Conservation (phyloP, 2,329 filamentous ascomycete species). For the Penicillium griseofulvum region DNA sequence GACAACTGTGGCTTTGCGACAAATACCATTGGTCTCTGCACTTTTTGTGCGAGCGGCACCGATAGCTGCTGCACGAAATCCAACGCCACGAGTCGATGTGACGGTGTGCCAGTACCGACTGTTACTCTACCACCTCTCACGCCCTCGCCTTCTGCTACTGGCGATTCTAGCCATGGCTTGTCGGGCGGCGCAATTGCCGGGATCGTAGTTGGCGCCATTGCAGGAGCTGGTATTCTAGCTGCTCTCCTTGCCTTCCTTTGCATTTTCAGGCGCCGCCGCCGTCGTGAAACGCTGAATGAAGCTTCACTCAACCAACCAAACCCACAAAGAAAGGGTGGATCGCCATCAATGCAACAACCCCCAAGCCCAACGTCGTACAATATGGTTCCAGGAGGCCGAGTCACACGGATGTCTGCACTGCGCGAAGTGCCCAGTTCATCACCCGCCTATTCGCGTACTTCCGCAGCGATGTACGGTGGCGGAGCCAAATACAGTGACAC, state of each 20-base stretch:
- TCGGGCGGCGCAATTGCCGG: conserved; percentile 89
- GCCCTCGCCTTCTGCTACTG: conserved; percentile 55
- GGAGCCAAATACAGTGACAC: conserved; percentile 52
- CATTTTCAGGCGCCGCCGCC: conserved; percentile 56
- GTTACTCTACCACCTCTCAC: conserved; percentile 56
- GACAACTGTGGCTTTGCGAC: conserved; percentile 80
- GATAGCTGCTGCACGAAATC: conserved; percentile 92
- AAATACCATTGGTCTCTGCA: conserved; percentile 73
- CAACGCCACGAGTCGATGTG: conserved; percentile 69
- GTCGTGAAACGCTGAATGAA: conserved; percentile 58
- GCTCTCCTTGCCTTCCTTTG: conserved; percentile 61
- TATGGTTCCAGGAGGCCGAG: conserved; percentile 79
- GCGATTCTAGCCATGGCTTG: conserved; percentile 51
- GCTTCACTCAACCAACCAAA: conserved; percentile 89
- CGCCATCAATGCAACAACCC: conserved; percentile 45
- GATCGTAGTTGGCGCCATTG: conserved; percentile 77
- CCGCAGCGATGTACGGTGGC: conserved; percentile 49
- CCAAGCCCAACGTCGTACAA: conserved; percentile 59
- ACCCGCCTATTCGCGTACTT: conserved; percentile 54
- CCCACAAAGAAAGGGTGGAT: conserved; percentile 52
- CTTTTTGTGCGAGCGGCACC: conserved; percentile 87
- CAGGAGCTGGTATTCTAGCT: conserved; percentile 67
- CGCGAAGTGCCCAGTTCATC: conserved; percentile 70
- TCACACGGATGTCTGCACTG: conserved; percentile 92
- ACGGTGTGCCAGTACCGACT: conserved; percentile 72